phyloP scores from a whole-genome alignment of 116 monocot species.

The Zostera marina region DNA sequence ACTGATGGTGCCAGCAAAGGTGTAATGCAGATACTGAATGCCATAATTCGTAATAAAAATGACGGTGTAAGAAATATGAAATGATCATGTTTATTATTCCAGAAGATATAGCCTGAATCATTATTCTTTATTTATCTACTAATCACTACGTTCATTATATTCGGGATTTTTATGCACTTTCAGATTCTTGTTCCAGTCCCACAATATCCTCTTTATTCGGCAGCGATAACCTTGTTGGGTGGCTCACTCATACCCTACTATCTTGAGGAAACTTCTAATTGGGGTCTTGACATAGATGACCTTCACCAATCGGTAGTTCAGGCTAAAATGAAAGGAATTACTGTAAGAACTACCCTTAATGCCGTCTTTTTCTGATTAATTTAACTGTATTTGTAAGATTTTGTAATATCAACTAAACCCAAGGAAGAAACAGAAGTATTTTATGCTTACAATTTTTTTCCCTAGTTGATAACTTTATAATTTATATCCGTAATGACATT shows the following conservation, averaged over 20 bases:
- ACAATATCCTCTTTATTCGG: slow-evolving; percentile 98
- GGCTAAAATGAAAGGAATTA: slow-evolving; percentile 70
- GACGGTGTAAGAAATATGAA: slow-evolving; percentile 60
- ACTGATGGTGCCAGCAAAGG: slow-evolving; percentile 99
- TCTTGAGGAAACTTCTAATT: slow-evolving; percentile 82
- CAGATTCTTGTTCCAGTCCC: slow-evolving; percentile 98
- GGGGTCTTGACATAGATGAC: slow-evolving; percentile 74
- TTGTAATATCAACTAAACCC: neutral
- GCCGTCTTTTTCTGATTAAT: neutral
- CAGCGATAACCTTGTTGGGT: slow-evolving; percentile 77
- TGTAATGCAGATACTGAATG: slow-evolving; percentile 86
- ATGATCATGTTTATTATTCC: neutral
- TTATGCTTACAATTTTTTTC: neutral
- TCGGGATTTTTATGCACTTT: neutral
- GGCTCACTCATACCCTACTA: slow-evolving; percentile 93
- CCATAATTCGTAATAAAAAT: slow-evolving; percentile 70
- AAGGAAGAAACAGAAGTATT: neutral
- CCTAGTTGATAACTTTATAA: neutral
- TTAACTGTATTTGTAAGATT: neutral
- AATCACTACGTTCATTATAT: neutral
- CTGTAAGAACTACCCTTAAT: slow-evolving; percentile 26
- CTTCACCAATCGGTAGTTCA: slow-evolving; percentile 40
- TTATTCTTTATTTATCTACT: neutral
- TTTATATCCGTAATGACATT: neutral
- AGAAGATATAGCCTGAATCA: too few relatives aligned